These are phyloP conservation scores for Niebla homalea DNA, from an alignment of 495 filamentous ascomycete species.

Conservation along the genomic window DNA sequence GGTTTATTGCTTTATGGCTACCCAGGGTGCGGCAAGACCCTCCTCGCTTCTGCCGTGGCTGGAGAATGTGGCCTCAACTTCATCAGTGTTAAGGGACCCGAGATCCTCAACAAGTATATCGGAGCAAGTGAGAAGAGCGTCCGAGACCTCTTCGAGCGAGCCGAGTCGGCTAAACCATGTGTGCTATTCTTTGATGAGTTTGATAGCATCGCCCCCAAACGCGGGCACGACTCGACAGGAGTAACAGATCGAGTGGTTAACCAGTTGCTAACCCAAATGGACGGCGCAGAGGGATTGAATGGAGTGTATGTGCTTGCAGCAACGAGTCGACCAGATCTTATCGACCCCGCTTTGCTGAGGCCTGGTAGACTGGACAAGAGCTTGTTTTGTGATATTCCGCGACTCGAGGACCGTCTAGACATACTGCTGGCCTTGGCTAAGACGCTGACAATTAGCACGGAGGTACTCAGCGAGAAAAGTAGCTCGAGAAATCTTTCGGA, in stretches of 20 bases:
- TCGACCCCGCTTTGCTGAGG: conserved; percentile 81
- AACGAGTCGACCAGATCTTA: conserved; percentile 79
- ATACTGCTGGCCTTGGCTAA: conserved; percentile 70
- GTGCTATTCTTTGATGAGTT: conserved; percentile 98
- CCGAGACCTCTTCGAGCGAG: conserved; percentile 85
- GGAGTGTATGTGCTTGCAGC: conserved; percentile 95
- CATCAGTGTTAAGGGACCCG: conserved; percentile 94
- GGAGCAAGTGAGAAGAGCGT: conserved; percentile 92
- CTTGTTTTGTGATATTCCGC: conserved; percentile 77
- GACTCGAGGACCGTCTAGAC: conserved; percentile 63
- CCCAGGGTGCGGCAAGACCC: conserved; percentile 91
- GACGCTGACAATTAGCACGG: conserved; percentile 57
- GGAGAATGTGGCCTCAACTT: conserved; percentile 96
- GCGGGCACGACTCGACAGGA: conserved; percentile 90
- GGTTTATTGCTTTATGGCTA: conserved; percentile 88
- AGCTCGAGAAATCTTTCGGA: conserved; percentile 32
- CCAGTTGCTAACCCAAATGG: conserved; percentile 96
- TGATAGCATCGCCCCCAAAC: conserved; percentile 90
- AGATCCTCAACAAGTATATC: conserved; percentile 98
- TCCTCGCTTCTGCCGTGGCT: conserved; percentile 84
- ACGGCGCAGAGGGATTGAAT: conserved; percentile 85
- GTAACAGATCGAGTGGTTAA: conserved; percentile 98
- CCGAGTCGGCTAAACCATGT: conserved; percentile 76
- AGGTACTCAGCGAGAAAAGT: conserved; percentile 30
- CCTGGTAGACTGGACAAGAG: conserved; percentile 87